These are phyloP conservation scores for Conticribra weissflogii DNA, from an alignment of 108 stramenopile species.

Conservation along the genomic window DNA sequence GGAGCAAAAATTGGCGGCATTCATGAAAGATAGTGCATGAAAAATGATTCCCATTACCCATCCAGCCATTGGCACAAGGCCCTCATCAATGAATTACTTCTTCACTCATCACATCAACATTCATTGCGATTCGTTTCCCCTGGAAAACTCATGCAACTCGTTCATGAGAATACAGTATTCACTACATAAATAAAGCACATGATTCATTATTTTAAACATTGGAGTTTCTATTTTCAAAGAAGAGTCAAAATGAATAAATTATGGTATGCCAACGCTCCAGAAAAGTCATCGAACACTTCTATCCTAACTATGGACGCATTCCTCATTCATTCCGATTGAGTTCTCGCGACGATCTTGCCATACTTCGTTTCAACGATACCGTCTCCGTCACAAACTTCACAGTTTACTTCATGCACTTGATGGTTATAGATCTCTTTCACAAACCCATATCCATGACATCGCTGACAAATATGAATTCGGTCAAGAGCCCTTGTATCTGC, in stretches of 20 bases:
- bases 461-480: constrained; percentile 11
- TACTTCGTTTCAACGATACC: constrained; percentile 1
- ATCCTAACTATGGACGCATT: not conserved
- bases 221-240: too few species aligned
- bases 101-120: too few species aligned
- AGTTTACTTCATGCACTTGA: constrained; percentile 28
- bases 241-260: too few species aligned
- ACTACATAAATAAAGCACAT: too few species aligned
- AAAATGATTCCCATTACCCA: not conserved
- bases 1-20: not conserved
- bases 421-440: constrained; percentile 28
- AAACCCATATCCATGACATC: constrained; percentile 17
- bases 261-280: too few species aligned
- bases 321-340: not conserved
- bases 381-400: constrained; percentile 21
- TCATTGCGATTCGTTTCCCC: too few species aligned
- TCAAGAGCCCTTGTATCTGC: not conserved
- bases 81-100: not conserved
- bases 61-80: not conserved
- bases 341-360: not conserved
- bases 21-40: not conserved
- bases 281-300: not conserved
- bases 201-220: too few species aligned
- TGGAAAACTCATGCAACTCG: too few species aligned
- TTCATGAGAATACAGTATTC: too few species aligned